Conservation (phyloP, 2,329 filamentous ascomycete genomes). For the Dactylellina haptotyla region DNA sequence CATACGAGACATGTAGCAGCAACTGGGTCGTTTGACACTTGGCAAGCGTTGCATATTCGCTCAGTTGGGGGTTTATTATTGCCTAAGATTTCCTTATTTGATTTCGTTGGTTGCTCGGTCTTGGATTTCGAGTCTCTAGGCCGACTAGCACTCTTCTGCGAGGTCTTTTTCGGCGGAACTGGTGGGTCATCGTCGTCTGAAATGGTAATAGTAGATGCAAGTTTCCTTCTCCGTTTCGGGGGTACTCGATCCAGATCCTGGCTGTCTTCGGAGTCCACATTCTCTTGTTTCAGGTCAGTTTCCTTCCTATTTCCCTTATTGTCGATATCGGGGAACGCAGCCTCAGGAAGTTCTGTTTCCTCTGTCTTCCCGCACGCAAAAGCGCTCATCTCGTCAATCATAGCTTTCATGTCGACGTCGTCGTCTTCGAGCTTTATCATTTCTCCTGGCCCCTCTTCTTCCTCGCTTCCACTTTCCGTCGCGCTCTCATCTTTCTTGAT, state of each 20-base stretch:
- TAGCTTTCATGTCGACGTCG: slow-evolving; percentile 69
- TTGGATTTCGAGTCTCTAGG: background rate
- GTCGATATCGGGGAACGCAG: slow-evolving; percentile 41
- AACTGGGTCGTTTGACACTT: slow-evolving; percentile 69
- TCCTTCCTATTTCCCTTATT: slow-evolving; percentile 8
- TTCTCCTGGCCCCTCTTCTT: slow-evolving; percentile 61
- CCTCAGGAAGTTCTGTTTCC: slow-evolving; percentile 2
- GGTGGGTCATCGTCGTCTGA: slow-evolving; percentile 1
- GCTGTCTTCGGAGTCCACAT: background rate
- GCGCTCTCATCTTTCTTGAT: slow-evolving; percentile 60
- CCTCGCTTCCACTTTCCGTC: slow-evolving; percentile 61
- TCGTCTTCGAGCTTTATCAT: slow-evolving; percentile 71
- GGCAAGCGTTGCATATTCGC: slow-evolving; percentile 71
- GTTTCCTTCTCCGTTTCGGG: slow-evolving; percentile 10
- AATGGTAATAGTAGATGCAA: slow-evolving; percentile 16
- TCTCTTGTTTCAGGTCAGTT: background rate
- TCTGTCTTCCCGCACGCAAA: slow-evolving; percentile 31
- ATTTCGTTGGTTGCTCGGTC: background rate
- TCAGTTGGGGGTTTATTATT: background rate
- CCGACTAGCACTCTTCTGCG: background rate
- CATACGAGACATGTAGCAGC: slow-evolving; percentile 74
- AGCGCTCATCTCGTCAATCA: slow-evolving; percentile 74
- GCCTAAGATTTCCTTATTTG: background rate
- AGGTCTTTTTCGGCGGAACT: background rate
- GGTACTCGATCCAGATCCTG: background rate